Conservation (phyloP, 306 rosid species). For the Castanea sativa region DNA sequence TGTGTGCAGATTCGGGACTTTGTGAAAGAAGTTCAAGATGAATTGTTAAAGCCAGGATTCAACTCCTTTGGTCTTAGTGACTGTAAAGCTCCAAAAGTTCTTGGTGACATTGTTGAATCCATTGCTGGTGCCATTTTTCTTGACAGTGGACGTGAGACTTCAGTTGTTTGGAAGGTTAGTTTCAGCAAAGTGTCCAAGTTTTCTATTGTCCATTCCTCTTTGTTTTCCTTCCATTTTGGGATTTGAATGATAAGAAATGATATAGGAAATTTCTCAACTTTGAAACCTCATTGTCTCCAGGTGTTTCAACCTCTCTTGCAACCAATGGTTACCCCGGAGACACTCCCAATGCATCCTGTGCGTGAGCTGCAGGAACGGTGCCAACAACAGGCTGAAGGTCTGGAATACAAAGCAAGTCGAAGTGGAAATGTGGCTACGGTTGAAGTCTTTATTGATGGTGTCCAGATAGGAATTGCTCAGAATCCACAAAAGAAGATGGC, state of each 20-base stretch:
- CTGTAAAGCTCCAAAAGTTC: slow-evolving; percentile 99
- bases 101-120: slow-evolving; percentile 97
- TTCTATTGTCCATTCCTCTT: not conserved
- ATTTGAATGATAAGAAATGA: slow-evolving; percentile 10
- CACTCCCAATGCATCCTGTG: slow-evolving; percentile 99
- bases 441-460: slow-evolving; percentile 91
- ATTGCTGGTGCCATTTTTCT: slow-evolving; percentile 97
- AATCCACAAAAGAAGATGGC: slow-evolving; percentile 99
- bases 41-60: slow-evolving; percentile 80
- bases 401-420: slow-evolving; percentile 90
- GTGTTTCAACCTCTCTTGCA: slow-evolving; percentile 92
- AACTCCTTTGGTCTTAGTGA: slow-evolving; percentile 98
- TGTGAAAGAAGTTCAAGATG: slow-evolving; percentile 89
- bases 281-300: slow-evolving; percentile 31
- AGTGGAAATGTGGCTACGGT: slow-evolving; percentile 92
- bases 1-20: slow-evolving; percentile 80
- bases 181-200: not conserved
- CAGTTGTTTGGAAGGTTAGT: slow-evolving; percentile 79
- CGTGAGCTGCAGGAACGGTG: slow-evolving; percentile 99
- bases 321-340: slow-evolving; percentile 99
- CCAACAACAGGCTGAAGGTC: slow-evolving; percentile 98
- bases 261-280: slow-evolving; percentile 1
- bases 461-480: slow-evolving; percentile 81
- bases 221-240: not conserved
- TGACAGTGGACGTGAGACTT: slow-evolving; percentile 73